Conservation (phyloP, 1,284 basidiomycete genomes). For the Agroathelia rolfsii region DNA sequence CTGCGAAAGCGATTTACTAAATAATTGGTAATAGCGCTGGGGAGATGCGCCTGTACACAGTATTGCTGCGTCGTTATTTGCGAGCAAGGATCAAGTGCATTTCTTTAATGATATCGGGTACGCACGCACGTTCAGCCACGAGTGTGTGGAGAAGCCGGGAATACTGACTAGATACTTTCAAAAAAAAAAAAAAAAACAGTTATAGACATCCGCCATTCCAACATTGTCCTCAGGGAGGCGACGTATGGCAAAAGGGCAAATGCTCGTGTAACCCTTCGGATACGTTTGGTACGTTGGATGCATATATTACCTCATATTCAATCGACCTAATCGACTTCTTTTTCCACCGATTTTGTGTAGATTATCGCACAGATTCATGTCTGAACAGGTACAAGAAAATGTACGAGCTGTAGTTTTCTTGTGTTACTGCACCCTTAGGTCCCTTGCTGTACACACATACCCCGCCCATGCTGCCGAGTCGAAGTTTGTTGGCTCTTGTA, state of each 20-base stretch:
- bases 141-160: no score
- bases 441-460: no score
- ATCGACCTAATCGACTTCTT: no score
- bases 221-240: slow-evolving; percentile 52
- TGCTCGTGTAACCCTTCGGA: slow-evolving; percentile 39
- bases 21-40: slow-evolving; percentile 48
- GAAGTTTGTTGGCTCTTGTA: no score
- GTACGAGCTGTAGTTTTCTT: no score
- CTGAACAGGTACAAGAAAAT: no score
- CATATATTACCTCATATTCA: no score
- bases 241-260: slow-evolving; percentile 33
- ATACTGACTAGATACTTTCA: background rate
- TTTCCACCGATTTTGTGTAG: no score
- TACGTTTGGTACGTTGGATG: slow-evolving; percentile 41
- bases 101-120: slow-evolving; percentile 41
- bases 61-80: slow-evolving; percentile 78
- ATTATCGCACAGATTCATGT: no score
- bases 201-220: slow-evolving; percentile 52
- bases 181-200: slow-evolving; percentile 35
- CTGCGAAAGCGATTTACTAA: background rate
- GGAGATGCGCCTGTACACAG: slow-evolving; percentile 89
- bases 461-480: no score
- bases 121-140: background rate
- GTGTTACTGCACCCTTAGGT: no score
- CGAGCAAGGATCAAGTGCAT: slow-evolving; percentile 68